phyloP scores from a whole-genome alignment of 371 early-diverging fungal genomes.

The Mortierella sp. region DNA sequence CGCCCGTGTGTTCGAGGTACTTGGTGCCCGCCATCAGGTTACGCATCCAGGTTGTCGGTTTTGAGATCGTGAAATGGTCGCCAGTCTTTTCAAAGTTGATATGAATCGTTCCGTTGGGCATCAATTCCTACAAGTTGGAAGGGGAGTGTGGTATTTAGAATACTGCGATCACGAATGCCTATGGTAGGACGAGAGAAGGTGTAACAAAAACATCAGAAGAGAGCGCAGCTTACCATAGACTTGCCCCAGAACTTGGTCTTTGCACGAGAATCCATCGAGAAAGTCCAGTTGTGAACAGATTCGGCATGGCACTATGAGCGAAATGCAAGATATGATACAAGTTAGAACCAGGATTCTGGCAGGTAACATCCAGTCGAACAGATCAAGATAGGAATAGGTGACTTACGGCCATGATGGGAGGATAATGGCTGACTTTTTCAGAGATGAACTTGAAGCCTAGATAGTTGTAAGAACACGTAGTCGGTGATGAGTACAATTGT shows the following conservation, averaged over 20 bases:
- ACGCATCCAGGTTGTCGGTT: constrained; percentile 84
- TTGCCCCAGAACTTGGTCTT: constrained; percentile 90
- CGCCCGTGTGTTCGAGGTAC: constrained; percentile 86
- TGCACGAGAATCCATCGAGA: constrained; percentile 77
- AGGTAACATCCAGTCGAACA: not conserved
- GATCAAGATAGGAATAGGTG: not conserved
- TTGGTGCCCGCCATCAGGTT: constrained; percentile 82
- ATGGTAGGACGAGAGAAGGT: not conserved
- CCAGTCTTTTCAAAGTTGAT: constrained; percentile 68
- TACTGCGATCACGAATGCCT: not conserved
- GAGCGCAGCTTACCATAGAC: constrained; percentile 50
- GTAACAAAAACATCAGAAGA: not conserved
- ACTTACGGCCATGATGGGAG: constrained; percentile 84
- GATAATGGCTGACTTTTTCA: constrained; percentile 91
- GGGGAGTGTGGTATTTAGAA: not conserved
- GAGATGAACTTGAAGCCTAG: constrained; percentile 81
- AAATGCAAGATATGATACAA: not conserved
- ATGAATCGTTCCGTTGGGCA: constrained; percentile 76
- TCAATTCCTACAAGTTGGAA: constrained; percentile 69
- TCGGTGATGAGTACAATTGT: not conserved
- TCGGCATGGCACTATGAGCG: constrained; percentile 73
- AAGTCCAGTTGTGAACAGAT: constrained; percentile 66
- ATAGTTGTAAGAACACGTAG: not conserved
- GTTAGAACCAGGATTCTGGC: not conserved
- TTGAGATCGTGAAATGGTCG: constrained; percentile 81